Evolutionary conservation across 306 rosid genomes (phyloP).

Genomic region (Fagus crenata): DNA sequence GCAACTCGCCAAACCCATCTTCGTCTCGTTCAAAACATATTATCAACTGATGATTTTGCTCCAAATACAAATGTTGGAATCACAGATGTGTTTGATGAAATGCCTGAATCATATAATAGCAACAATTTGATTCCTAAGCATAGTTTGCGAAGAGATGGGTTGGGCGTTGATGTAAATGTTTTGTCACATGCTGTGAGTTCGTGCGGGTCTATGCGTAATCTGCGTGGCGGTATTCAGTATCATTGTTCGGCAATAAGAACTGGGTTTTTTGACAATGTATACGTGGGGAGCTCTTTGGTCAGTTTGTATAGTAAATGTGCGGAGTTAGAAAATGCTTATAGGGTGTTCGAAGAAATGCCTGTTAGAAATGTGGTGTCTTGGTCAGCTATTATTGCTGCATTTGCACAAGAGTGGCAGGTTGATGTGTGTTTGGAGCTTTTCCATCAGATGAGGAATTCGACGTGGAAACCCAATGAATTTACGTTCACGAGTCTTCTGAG

Average conservation of each 20-base stretch:
- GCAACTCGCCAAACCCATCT: conserved; percentile 53
- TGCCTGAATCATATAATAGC: conserved; percentile 29
- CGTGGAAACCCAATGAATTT: conserved; percentile 58
- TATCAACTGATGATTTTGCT: conserved; percentile 29
- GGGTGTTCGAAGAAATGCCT: conserved; percentile 70
- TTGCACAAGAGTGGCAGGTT: conserved; percentile 68
- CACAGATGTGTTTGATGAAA: conserved; percentile 18
- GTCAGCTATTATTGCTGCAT: conserved; percentile 72
- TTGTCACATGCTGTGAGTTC: conserved; percentile 58
- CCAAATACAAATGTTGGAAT: conserved; percentile 13
- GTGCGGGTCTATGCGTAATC: conserved; percentile 52
- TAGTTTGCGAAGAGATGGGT: conserved; percentile 29
- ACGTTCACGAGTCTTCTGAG: conserved; percentile 65
- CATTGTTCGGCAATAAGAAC: conserved; percentile 61
- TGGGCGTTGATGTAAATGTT: conserved; percentile 40
- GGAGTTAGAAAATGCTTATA: conserved; percentile 46
- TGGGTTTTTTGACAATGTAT: conserved; percentile 66
- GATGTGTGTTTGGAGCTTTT: conserved; percentile 64
- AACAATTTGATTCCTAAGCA: conserved; percentile 17
- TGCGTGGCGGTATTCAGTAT: conserved; percentile 58
- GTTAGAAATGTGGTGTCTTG: conserved; percentile 75
- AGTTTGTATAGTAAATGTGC: conserved; percentile 60
- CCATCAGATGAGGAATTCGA: conserved; percentile 46
- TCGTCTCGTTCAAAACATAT: conserved; percentile 54
- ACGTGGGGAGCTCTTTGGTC: conserved; percentile 76